Evolutionary conservation across 257 asterid species (phyloP), one percentile per base, ranked within the genome.

Genomic region (Solanum rostratum): DNA sequence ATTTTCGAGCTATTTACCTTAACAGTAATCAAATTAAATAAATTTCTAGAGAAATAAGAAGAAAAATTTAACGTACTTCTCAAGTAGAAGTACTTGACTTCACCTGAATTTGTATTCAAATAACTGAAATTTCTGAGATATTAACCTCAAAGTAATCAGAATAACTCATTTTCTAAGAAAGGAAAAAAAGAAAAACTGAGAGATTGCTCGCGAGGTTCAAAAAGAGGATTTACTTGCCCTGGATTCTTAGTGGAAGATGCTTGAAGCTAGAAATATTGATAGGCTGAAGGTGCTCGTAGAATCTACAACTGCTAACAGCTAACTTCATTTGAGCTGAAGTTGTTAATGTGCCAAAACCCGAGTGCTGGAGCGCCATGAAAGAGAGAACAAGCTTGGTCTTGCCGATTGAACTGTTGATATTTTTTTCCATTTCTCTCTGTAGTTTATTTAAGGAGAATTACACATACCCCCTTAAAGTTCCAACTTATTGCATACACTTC

Each of bases 211-310:
- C 10, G 66, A 66, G 37, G 19, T 4, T 68, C 27, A 83, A 54
- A 43, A 66, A 65, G 43, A 49, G 53, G 27, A 52, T 24, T 27
- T 59, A 86, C 71, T 84, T 66, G 87, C 92, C 86, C 76, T 60
- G 84, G 52, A 80, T 82, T 82, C 81, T 74, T 49, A 85, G 73
- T 59, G 87, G 88, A 20, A 79, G 83, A 63, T 80, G 87, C 10
- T 85, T 88, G 62, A 53, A 88, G 54, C 85, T 79, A 50, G 90
- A 87, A 49, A 84, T 65, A 70, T 81, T 83, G 55, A 73, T 15
- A 57, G 49, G 76, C 18, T 62, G 85, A 68, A 76, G 39, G 84
- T 88, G 80, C 9, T 69, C 79, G 80, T 78, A 86, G 91, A 81
- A 29, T 59, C 80, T 11, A 66, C 54, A 83, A 65, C 86, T 78